Evolutionary conservation across 139 green algal genomes (phyloP).

Genomic region (Zygnema cylindricum): DNA sequence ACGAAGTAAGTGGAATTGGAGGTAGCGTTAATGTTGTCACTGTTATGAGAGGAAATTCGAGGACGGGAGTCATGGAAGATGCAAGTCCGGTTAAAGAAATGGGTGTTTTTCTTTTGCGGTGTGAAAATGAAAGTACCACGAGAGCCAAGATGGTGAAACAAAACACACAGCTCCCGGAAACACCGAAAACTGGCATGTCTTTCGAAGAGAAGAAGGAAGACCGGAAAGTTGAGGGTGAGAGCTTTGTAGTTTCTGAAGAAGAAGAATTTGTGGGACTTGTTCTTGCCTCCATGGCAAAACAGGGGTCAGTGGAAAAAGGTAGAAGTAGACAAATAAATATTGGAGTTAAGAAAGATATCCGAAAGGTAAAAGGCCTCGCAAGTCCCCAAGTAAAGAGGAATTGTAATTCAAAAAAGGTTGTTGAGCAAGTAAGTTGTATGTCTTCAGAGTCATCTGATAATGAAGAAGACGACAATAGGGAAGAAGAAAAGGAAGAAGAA

Average conservation of each 20-base stretch:
- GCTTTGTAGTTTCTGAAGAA: too few species aligned
- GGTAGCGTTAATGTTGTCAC: too few species aligned
- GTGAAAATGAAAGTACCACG: neutral
- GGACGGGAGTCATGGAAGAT: neutral
- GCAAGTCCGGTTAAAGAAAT: neutral
- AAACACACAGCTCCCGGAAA: neutral
- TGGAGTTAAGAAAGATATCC: neutral
- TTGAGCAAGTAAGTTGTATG: neutral
- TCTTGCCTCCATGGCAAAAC: neutral
- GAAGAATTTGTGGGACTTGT: neutral
- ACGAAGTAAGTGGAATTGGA: neutral
- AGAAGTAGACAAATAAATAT: neutral
- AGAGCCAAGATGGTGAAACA: neutral
- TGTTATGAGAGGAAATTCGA: neutral
- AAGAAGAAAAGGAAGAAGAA: too few species aligned
- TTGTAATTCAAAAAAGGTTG: neutral
- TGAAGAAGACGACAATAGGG: neutral
- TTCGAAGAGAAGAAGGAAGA: neutral
- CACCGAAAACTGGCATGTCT: neutral
- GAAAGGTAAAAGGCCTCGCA: too few species aligned
- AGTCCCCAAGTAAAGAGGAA: neutral
- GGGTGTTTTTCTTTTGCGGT: neutral
- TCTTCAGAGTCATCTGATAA: neutral
- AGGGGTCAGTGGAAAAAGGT: neutral
- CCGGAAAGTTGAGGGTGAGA: neutral